phyloP scores from a whole-genome alignment of 2,329 filamentous ascomycete genomes.

The Metarhizium brunneum region DNA sequence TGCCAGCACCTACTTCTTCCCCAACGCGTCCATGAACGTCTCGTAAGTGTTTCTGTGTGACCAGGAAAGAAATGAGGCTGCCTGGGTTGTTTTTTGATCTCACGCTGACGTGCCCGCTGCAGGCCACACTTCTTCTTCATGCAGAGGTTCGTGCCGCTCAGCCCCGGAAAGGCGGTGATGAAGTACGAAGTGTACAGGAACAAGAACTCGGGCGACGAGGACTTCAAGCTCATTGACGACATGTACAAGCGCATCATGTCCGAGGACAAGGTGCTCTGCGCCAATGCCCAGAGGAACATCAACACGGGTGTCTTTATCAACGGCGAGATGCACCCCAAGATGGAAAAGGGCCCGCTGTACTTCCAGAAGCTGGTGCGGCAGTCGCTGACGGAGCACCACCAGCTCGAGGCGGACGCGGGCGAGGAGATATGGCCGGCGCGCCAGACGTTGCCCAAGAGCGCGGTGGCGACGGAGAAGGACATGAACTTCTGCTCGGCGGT shows the following conservation, averaged over 20 bases:
- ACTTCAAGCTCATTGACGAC: slow-evolving; percentile 46
- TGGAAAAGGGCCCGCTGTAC: slow-evolving; percentile 49
- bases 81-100: neutral
- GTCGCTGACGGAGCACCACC: slow-evolving; percentile 35
- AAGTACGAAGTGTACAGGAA: slow-evolving; percentile 55
- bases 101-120: neutral
- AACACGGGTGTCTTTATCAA: slow-evolving; percentile 53
- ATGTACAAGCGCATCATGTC: slow-evolving; percentile 56
- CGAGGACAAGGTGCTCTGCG: slow-evolving; percentile 55
- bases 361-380: slow-evolving; percentile 45
- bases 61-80: too few species aligned
- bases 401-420: slow-evolving; percentile 33
- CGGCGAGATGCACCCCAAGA: slow-evolving; percentile 51
- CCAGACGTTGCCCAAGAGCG: slow-evolving; percentile 21
- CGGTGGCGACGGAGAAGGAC: slow-evolving; percentile 17
- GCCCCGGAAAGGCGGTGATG: slow-evolving; percentile 42
- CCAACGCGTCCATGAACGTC: slow-evolving; percentile 40
- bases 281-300: slow-evolving; percentile 49
- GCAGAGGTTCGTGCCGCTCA: slow-evolving; percentile 49
- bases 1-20: slow-evolving; percentile 38
- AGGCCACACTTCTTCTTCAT: slow-evolving; percentile 56
- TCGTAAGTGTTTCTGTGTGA: slow-evolving; percentile 27
- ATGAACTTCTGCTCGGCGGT: slow-evolving; percentile 24
- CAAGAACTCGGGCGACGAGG: slow-evolving; percentile 47
- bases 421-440: slow-evolving; percentile 44